Conservation (phyloP, 257 asterid species). For the Verbena officinalis region DNA sequence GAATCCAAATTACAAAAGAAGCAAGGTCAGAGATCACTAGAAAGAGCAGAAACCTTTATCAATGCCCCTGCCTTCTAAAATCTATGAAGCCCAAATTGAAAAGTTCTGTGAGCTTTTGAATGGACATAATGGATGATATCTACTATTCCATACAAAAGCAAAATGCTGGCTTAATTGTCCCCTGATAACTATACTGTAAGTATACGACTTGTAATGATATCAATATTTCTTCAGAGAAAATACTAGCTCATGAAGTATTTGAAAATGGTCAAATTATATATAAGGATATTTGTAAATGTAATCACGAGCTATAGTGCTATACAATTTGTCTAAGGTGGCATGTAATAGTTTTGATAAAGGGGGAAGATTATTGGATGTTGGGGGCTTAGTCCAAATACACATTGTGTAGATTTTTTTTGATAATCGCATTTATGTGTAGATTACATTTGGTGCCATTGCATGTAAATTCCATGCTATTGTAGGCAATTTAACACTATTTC, state of each 20-base stretch:
- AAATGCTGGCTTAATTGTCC: background rate
- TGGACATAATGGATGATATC: background rate
- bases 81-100: background rate
- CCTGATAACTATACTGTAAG: background rate
- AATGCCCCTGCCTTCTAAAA: background rate
- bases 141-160: conserved; percentile 1
- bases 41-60: background rate
- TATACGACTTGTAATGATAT: background rate
- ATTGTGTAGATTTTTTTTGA: background rate
- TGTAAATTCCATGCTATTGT: conserved; percentile 15
- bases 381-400: background rate
- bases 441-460: conserved; percentile 14
- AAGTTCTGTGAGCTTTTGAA: background rate
- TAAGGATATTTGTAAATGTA: conserved; percentile 11
- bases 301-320: background rate
- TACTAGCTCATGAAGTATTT: conserved; percentile 3
- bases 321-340: background rate
- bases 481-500: conserved; percentile 23
- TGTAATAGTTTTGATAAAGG: background rate
- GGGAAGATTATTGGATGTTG: background rate
- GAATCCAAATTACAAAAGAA: background rate
- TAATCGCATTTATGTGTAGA: background rate
- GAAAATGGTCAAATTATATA: conserved; percentile 11
- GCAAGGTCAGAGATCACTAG: background rate
- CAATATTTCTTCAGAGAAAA: background rate